These are phyloP conservation scores for Candida koratica DNA, from an alignment of 805 yeast genomes.

Conservation along the genomic window DNA sequence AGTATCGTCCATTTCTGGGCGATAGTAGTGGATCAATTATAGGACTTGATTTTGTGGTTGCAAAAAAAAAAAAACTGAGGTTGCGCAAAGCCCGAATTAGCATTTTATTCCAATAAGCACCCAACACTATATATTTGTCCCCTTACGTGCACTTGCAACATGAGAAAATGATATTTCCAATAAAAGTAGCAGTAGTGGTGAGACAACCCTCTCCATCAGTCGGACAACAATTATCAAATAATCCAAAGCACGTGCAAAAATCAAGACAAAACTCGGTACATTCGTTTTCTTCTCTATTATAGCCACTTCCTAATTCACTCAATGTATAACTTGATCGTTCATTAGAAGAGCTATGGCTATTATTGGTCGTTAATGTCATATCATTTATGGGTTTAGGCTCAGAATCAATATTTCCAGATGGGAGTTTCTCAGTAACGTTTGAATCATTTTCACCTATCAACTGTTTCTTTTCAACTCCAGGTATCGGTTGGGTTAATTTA, in stretches of 20 bases:
- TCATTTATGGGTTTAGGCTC: constrained; percentile 15
- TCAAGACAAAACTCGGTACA: constrained; percentile 42
- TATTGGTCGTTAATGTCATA: constrained; percentile 12
- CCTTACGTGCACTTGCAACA: constrained; percentile 37
- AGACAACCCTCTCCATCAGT: constrained; percentile 38
- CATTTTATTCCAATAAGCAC: too few relatives aligned
- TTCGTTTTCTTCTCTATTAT: constrained; percentile 35
- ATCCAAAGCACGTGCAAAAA: constrained; percentile 35
- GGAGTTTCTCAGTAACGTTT: neutral
- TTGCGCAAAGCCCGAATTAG: too few relatives aligned
- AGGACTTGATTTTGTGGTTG: constrained; percentile 5
- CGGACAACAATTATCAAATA: constrained; percentile 41
- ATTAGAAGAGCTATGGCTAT: constrained; percentile 5
- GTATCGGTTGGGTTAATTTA: constrained; percentile 15
- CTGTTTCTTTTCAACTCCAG: constrained; percentile 11
- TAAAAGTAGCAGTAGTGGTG: constrained; percentile 31
- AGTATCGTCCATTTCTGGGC: neutral
- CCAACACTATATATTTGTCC: too few relatives aligned
- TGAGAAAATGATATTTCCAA: constrained; percentile 33
- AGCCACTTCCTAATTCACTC: constrained; percentile 33
- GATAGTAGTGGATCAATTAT: neutral
- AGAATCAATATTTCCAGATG: constrained; percentile 9
- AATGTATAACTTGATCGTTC: constrained; percentile 19
- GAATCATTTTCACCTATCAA: constrained; percentile 9
- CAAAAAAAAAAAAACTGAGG: constrained; percentile 1